Percentiles rank a stretch among this genome's conserved stretches.
Conservation (phyloP, 257 asterid species). For the Nicotiana noctiflora region DNA sequence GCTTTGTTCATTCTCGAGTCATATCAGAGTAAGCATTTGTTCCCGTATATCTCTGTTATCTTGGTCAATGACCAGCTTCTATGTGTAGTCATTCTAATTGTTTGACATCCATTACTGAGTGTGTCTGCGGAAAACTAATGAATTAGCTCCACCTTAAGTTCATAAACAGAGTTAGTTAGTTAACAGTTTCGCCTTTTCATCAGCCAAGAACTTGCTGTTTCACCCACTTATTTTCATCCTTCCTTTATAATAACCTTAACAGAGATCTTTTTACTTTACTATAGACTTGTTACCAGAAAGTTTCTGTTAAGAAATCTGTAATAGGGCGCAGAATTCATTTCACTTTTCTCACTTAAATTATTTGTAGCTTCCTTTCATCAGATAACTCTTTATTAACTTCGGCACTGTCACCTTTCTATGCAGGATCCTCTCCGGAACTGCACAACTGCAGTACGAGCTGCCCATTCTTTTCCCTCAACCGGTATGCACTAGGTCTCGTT, state of each 20-base stretch:
- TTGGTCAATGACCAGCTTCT: neutral
- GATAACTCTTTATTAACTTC: neutral
- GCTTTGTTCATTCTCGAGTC: constrained; percentile 63
- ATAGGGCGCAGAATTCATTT: neutral
- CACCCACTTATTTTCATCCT: neutral
- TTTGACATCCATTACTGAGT: neutral
- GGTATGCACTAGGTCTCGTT: constrained; percentile 70
- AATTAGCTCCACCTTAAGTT: neutral
- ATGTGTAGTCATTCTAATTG: neutral
- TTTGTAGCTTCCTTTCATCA: neutral
- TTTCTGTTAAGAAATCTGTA: neutral
- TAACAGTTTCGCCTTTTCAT: neutral
- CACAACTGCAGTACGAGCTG: constrained; percentile 9
- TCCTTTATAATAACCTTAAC: neutral
- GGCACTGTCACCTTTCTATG: neutral
- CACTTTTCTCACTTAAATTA: neutral
- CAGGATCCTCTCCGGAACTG: constrained; percentile 48
- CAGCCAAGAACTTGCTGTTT: neutral
- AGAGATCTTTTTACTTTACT: neutral
- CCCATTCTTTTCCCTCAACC: constrained; percentile 34
- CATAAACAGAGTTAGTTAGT: neutral
- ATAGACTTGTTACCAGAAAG: neutral
- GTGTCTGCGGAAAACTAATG: neutral
- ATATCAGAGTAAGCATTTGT: constrained; percentile 48
- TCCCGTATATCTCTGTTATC: neutral